Evolutionary conservation across 768 basidiomycete species (phyloP).

Genomic region (Tricholoma bakamatsutake): DNA sequence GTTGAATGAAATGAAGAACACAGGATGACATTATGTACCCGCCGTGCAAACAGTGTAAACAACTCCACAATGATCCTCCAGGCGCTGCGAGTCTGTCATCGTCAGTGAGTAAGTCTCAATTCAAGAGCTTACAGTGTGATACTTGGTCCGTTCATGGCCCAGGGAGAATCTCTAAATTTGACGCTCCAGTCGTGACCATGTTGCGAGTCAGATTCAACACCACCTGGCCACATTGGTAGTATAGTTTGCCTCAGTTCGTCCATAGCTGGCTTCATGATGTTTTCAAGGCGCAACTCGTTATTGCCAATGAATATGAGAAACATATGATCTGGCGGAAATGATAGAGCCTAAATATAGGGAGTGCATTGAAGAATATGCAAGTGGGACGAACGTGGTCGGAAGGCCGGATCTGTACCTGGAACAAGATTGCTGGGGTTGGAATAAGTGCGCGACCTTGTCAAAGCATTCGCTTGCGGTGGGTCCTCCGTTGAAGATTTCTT

Average conservation of each 20-base stretch:
- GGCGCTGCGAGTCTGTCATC: conserved; percentile 33
- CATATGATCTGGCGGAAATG: conserved; percentile 52
- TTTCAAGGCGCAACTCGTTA: conserved; percentile 58
- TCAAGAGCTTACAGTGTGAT: conserved; percentile 39
- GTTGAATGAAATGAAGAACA: conserved; percentile 4
- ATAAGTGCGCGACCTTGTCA: conserved; percentile 36
- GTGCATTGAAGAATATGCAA: conserved; percentile 7
- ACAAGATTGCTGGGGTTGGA: conserved; percentile 23
- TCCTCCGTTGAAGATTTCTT: conserved; percentile 35
- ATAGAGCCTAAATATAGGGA: conserved; percentile 3
- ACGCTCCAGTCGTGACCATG: conserved; percentile 49
- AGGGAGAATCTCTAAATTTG: conserved; percentile 62
- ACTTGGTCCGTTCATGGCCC: conserved; percentile 54
- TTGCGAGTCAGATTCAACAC: conserved; percentile 43
- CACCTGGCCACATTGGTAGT: conserved; percentile 64
- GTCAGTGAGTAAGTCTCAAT: background rate
- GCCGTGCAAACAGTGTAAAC: conserved; percentile 52
- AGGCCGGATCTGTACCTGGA: conserved; percentile 15
- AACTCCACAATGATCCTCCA: conserved; percentile 55
- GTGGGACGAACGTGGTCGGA: conserved; percentile 25
- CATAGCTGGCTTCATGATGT: conserved; percentile 42
- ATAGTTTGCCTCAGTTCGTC: conserved; percentile 54
- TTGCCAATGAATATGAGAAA: conserved; percentile 64
- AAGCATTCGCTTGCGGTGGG: conserved; percentile 13
- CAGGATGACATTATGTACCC: conserved; percentile 34